Percentiles rank a stretch among this genome's conserved stretches.
These are phyloP conservation scores for Mucor plumbeus DNA, from an alignment of 371 early-diverging fungal genomes.

Conservation along the genomic window DNA sequence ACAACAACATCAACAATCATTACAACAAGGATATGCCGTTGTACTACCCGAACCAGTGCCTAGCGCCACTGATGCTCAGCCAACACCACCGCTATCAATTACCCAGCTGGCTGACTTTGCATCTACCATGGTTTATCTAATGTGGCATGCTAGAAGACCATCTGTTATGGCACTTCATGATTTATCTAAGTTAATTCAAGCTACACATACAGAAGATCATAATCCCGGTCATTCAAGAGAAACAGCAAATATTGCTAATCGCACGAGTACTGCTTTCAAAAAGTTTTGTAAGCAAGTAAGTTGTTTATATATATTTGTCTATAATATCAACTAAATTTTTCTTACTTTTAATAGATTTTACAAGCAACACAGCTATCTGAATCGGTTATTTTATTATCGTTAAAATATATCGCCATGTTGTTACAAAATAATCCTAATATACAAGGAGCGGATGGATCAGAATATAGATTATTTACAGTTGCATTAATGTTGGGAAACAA, in stretches of 20 bases:
- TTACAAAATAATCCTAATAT: conserved; percentile 62
- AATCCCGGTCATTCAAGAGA: conserved; percentile 25
- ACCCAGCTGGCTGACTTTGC: conserved; percentile 63
- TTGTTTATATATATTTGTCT: conserved; percentile 12
- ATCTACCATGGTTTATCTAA: conserved; percentile 65
- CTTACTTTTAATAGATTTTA: conserved; percentile 37
- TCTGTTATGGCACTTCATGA: conserved; percentile 36
- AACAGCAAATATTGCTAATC: conserved; percentile 39
- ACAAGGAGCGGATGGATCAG: conserved; percentile 73
- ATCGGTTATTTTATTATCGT: conserved; percentile 60
- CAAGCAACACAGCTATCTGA: conserved; percentile 68
- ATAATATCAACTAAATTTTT: neutral
- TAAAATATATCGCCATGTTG: conserved; percentile 67
- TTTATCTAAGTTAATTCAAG: conserved; percentile 19
- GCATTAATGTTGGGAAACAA: conserved; percentile 78
- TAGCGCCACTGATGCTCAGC: conserved; percentile 36
- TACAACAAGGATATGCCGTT: neutral
- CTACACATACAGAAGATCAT: conserved; percentile 4
- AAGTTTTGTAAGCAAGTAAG: conserved; percentile 46
- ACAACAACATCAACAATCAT: neutral
- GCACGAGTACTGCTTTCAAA: conserved; percentile 55
- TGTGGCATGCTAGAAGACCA: conserved; percentile 61
- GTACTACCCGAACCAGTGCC: conserved; percentile 35
- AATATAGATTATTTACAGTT: conserved; percentile 78
- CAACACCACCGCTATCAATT: conserved; percentile 26